A percentile compares a stretch with the other conserved stretches of the same genome.
These are phyloP conservation scores for Tetracladium setigerum DNA, from an alignment of 495 filamentous ascomycete species.

Conservation along the genomic window DNA sequence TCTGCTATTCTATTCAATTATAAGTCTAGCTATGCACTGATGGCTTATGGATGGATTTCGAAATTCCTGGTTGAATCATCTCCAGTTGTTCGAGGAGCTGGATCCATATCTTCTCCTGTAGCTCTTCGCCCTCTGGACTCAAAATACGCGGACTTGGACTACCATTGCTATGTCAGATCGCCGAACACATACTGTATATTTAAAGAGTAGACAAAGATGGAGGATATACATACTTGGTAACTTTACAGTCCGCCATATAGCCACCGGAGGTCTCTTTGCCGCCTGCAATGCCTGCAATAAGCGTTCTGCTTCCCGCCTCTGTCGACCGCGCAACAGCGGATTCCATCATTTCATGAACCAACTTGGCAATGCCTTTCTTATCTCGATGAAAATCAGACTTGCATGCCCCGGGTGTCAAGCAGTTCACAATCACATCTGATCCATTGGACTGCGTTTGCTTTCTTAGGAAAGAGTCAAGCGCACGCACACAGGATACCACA, in stretches of 20 bases:
- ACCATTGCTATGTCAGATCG: no score
- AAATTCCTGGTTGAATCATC: slow-evolving; percentile 11
- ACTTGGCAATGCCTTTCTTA: background rate
- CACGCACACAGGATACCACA: slow-evolving; percentile 34
- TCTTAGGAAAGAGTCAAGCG: slow-evolving; percentile 28
- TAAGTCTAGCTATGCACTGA: no score
- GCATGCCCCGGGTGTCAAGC: slow-evolving; percentile 3
- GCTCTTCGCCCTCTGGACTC: slow-evolving; percentile 7
- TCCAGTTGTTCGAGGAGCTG: slow-evolving; percentile 11
- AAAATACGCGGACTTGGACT: slow-evolving; percentile 4
- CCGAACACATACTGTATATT: background rate
- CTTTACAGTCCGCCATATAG: slow-evolving; percentile 13
- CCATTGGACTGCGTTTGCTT: background rate
- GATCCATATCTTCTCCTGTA: background rate
- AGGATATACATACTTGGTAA: background rate
- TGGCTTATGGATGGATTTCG: no score
- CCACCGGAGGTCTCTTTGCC: slow-evolving; percentile 8
- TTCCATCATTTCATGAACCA: background rate
- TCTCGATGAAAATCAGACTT: slow-evolving; percentile 6
- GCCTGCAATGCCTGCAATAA: slow-evolving; percentile 2
- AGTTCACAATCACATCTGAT: slow-evolving; percentile 4
- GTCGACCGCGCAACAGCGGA: slow-evolving; percentile 7
- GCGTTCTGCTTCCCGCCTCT: slow-evolving; percentile 9
- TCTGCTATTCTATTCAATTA: no score
- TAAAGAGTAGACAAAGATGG: background rate